Conservation (phyloP, 169 alveolate species). For the Cryptosporidium meleagridis region DNA sequence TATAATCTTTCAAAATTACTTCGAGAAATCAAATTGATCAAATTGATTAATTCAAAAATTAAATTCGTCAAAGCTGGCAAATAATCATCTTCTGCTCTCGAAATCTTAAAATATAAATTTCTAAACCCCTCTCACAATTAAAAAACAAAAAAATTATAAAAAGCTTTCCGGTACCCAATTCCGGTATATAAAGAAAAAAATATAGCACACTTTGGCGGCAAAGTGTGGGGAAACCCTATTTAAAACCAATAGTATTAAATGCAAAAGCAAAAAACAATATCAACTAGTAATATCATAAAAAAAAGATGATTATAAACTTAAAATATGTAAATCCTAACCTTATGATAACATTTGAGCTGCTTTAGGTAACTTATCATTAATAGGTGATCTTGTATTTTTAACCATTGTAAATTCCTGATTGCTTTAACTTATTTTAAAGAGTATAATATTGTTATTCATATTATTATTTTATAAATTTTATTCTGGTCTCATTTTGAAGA, state of each 20-base stretch:
- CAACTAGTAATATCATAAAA: not conserved
- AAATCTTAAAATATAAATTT: slow-evolving; percentile 3
- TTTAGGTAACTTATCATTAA: not conserved
- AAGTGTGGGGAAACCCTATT: not conserved
- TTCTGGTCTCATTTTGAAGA: not conserved
- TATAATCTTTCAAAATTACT: not conserved
- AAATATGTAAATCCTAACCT: not conserved
- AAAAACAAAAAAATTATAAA: not conserved
- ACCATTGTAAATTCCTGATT: not conserved
- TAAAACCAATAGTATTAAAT: not conserved
- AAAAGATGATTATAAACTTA: not conserved
- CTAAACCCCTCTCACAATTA: not conserved
- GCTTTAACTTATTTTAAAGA: not conserved
- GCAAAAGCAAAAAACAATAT: too few species aligned
- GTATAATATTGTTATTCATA: not conserved
- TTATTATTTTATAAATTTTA: not conserved
- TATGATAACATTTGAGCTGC: not conserved
- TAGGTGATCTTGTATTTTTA: not conserved
- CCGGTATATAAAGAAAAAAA: not conserved
- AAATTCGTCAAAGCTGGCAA: not conserved
- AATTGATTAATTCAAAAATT: not conserved
- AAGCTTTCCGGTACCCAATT: not conserved
- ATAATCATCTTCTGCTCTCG: not conserved
- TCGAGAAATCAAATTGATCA: not conserved
- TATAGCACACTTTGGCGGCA: not conserved